Conservation (phyloP, 1,139 yeast species). For the Suhomyces terraborum region DNA sequence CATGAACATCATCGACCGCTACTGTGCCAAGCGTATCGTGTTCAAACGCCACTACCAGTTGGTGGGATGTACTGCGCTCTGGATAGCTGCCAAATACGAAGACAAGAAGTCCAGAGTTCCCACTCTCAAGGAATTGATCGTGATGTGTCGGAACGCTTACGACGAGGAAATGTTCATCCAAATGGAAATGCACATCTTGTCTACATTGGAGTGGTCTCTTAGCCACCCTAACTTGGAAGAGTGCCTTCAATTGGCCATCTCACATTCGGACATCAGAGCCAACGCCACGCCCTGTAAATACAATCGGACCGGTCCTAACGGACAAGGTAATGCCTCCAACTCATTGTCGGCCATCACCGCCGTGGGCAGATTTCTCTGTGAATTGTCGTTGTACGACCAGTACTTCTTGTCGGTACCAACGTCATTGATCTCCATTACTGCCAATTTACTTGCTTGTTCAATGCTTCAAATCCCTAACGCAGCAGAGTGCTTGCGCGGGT, state of each 20-base stretch:
- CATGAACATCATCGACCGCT: conserved; percentile 81
- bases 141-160: conserved; percentile 82
- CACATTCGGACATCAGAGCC: conserved; percentile 26
- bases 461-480: conserved; percentile 53
- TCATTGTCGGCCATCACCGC: conserved; percentile 54
- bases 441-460: conserved; percentile 71
- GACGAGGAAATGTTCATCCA: conserved; percentile 90
- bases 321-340: conserved; percentile 6
- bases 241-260: conserved; percentile 56
- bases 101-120: conserved; percentile 87
- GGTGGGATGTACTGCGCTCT: conserved; percentile 88
- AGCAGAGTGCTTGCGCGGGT: conserved; percentile 29
- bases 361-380: conserved; percentile 70
- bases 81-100: conserved; percentile 94
- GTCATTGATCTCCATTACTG: conserved; percentile 66
- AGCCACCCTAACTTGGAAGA: conserved; percentile 66
- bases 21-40: conserved; percentile 89
- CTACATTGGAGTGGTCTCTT: conserved; percentile 82
- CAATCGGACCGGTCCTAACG: conserved; percentile 18
- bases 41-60: conserved; percentile 89
- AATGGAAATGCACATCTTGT: conserved; percentile 89
- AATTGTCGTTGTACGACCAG: conserved; percentile 72
- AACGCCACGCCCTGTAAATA: conserved; percentile 38
- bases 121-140: conserved; percentile 70
- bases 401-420: conserved; percentile 63